phyloP scores from a whole-genome alignment of 2,329 filamentous ascomycete species.

The Akanthomyces uredinophilus region DNA sequence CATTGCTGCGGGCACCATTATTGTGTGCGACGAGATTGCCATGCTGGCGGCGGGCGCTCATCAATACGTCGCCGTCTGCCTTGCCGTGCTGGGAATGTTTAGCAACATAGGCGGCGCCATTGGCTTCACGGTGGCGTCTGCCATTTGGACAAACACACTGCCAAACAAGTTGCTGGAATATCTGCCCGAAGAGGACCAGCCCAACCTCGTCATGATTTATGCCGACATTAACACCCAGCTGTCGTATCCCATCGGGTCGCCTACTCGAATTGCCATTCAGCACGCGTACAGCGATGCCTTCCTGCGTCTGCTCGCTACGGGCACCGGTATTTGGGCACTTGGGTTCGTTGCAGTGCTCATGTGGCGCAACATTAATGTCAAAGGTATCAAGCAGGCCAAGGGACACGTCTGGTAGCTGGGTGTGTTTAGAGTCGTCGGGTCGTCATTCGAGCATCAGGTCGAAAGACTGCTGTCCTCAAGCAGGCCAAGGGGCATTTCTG shows the following conservation, averaged over 20 bases:
- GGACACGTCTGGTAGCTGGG: conserved; percentile 26
- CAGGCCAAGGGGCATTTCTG: no score
- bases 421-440: conserved; percentile 17
- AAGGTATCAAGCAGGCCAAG: conserved; percentile 44
- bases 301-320: conserved; percentile 41
- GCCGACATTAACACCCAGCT: conserved; percentile 47
- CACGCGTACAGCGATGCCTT: conserved; percentile 51
- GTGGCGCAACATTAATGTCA: conserved; percentile 46
- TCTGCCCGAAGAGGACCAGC: conserved; percentile 39
- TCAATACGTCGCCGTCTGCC: conserved; percentile 27
- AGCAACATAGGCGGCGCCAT: conserved; percentile 26
- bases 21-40: conserved; percentile 26
- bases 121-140: conserved; percentile 25
- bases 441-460: no score
- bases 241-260: conserved; percentile 40
- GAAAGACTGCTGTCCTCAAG: no score
- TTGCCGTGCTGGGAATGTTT: conserved; percentile 25
- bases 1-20: conserved; percentile 24
- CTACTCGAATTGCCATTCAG: conserved; percentile 49
- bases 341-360: conserved; percentile 36
- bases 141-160: conserved; percentile 29
- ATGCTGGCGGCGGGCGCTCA: conserved; percentile 24
- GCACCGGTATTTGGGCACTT: conserved; percentile 29
- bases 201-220: conserved; percentile 45
- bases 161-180: conserved; percentile 41